Base-by-base conservation (phyloP, 345 rosid genomes). In the Cardamine resedifolia region DNA sequence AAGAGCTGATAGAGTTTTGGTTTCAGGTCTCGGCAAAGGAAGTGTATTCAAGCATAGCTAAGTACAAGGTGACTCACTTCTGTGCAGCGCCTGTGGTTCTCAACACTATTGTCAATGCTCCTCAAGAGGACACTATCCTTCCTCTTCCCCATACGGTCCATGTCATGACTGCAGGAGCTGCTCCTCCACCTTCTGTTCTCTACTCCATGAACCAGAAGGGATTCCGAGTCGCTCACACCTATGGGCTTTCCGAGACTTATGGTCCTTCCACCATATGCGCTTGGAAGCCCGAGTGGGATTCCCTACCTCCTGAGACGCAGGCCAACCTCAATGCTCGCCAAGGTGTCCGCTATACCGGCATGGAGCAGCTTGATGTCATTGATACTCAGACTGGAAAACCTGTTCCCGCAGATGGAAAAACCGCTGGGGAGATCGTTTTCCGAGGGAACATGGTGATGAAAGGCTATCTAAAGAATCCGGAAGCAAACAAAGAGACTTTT, bases 1-100 rank as follows among this genome's bases (percentile, higher is more conserved):
- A 53, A 68, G 43, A 34, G n/a, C 28, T 69, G 58, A 58, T 18
- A 7, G n/a, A 38, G 16, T 36, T 61, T 76, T 27, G 58, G 52
- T 55, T 76, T 51, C 86, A 92, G 96, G 96, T 92, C 28, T 76
- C 94, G 26, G 97, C 97, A 0, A 86, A 88, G 83, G 94, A 83
- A 30, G 87, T 92, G 20, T 92, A 90, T 77, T 85, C 86, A 5
- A 91, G 87, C 63, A 95, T 91, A 71, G 89, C 85, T 55, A 83
- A 87, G 66, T 69, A 85, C 41, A 84, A 87, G 1, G 97, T 90
- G 58, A 90, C 85, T 8, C 91, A 92, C 82, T 92, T 92, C 74
- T 87, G 94, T 26, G 97, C 90, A n/a, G 99, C 98, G 2, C 99
- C 98, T 9, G 90, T 90, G 44, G 97, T 95, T 26, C 96, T 92